Percentiles rank a stretch among this genome's conserved stretches.
Evolutionary conservation across 2,329 filamentous ascomycete genomes (phyloP).

Genomic region (Phaeosphaeriaceae sp.): DNA sequence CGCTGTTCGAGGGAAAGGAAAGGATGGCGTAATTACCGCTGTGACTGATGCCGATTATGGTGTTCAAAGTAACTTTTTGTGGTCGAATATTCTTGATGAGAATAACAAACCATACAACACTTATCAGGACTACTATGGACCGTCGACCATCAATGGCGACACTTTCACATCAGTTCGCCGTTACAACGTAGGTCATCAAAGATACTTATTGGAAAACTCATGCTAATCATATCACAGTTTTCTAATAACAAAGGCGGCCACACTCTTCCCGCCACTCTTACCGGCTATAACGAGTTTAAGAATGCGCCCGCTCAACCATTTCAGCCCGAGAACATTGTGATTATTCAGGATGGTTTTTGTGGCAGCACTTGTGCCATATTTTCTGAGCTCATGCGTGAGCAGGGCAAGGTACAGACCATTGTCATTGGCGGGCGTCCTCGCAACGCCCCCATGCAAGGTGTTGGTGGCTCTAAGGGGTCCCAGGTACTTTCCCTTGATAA

Average conservation of each 20-base stretch:
- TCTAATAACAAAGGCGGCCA: constrained; percentile 12
- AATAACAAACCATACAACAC: constrained; percentile 27
- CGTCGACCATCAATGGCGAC: constrained; percentile 30
- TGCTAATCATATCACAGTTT: constrained; percentile 1
- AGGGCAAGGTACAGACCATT: constrained; percentile 44
- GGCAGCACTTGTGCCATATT: constrained; percentile 51
- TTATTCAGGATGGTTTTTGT: constrained; percentile 47
- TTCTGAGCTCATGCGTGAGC: constrained; percentile 48
- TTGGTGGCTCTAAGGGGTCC: constrained; percentile 50
- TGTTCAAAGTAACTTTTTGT: constrained; percentile 16
- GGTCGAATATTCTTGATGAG: constrained; percentile 18
- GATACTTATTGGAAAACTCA: constrained; percentile 45
- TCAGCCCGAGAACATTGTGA: constrained; percentile 18
- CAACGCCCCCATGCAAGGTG: constrained; percentile 44
- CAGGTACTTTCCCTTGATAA: constrained; percentile 22
- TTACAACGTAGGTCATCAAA: constrained; percentile 43
- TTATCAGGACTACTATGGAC: constrained; percentile 42
- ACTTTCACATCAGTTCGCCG: constrained; percentile 36
- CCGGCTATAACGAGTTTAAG: constrained; percentile 8
- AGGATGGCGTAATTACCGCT: constrained; percentile 1
- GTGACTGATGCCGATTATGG: constrained; percentile 6
- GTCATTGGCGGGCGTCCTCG: constrained; percentile 34
- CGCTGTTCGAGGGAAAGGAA: constrained; percentile 20
- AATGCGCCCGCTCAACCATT: constrained; percentile 30
- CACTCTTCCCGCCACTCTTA: constrained; percentile 3